phyloP scores from a whole-genome alignment of 768 basidiomycete genomes.

The Hemileccinum impolitum region DNA sequence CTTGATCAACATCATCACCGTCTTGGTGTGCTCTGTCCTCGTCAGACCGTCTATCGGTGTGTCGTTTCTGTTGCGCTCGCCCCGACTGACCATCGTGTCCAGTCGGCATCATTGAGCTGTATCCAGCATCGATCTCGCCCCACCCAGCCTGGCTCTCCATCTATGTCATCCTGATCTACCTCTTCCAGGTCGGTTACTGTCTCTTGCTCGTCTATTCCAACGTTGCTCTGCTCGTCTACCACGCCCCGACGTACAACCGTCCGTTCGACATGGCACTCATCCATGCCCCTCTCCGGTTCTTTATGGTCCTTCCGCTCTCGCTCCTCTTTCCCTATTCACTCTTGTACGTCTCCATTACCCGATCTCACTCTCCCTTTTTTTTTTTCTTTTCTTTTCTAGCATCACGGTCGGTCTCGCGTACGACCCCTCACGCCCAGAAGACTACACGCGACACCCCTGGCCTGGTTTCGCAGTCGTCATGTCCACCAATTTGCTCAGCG shows the following conservation, averaged over 20 bases:
- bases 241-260: constrained; percentile 50
- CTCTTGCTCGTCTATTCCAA: constrained; percentile 79
- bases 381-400: constrained; percentile 32
- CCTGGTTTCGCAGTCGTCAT: constrained; percentile 69
- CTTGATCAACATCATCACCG: constrained; percentile 71
- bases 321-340: constrained; percentile 52
- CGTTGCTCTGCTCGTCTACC: constrained; percentile 71
- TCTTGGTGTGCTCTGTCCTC: constrained; percentile 65
- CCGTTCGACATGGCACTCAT: constrained; percentile 81
- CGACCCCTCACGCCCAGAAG: constrained; percentile 43
- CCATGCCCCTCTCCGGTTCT: constrained; percentile 79
- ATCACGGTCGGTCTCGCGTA: constrained; percentile 68
- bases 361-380: no score
- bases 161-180: constrained; percentile 59
- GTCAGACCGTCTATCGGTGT: constrained; percentile 61
- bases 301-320: constrained; percentile 52
- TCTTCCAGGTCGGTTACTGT: constrained; percentile 80
- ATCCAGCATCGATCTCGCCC: constrained; percentile 75
- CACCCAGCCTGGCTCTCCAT: constrained; percentile 50
- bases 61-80: constrained; percentile 1
- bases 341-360: constrained; percentile 36
- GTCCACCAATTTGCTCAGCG: constrained; percentile 56
- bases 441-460: constrained; percentile 63
- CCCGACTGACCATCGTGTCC: neutral
- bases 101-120: constrained; percentile 50